Evolutionary conservation across 192 early-diverging fungal genomes (phyloP), one percentile per base, ranked within the genome.

Genomic region (Dispira simplex): DNA sequence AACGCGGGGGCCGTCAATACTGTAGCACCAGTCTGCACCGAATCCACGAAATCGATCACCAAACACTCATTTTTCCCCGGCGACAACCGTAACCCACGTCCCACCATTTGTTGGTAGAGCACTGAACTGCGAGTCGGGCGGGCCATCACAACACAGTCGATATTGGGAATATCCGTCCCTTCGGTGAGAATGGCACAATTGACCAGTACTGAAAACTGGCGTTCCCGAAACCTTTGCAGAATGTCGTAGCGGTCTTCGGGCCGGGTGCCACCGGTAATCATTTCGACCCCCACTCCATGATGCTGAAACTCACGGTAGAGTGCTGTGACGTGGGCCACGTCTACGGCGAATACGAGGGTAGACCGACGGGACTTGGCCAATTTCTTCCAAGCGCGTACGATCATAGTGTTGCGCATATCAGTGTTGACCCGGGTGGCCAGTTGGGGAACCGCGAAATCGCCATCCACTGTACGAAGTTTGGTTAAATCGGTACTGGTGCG

Each of bases 71-170:
- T 63, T 68, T 97, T 97, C 0, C 67, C 77, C 13, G 68, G 63
- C 55, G 67, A 64, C 13, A 79, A 53, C 2, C 93, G 79, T 82
- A 98, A 78, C 0, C 95, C 95, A 28, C 95, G 83, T 13, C 95
- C 95, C 44, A 98, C 68, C 95, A 98, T 98, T 75, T 98, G 95
- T 64, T 90, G 88, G 76, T 95, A 85, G 62, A 98, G 77, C 26
- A 84, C 84, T n/a, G 78, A 70, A 45, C 89, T 92, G 32, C 77
- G 73, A 11, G 95, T 98, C 0, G 92, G 95, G 3, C 91, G 69
- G 0, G 87, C 88, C 77, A 95, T 81, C 11, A 98, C 66, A 20
- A 98, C 76, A 57, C 86, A 92, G 64, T 98, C 95, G 32, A 98
- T 88, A 8, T 65, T 70, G 8, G 95, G 91, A 16, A 98, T 90